A percentile compares a stretch with the other conserved stretches of the same genome.
phyloP scores from a whole-genome alignment of 2,329 filamentous ascomycete genomes.

The Exophiala sideris region DNA sequence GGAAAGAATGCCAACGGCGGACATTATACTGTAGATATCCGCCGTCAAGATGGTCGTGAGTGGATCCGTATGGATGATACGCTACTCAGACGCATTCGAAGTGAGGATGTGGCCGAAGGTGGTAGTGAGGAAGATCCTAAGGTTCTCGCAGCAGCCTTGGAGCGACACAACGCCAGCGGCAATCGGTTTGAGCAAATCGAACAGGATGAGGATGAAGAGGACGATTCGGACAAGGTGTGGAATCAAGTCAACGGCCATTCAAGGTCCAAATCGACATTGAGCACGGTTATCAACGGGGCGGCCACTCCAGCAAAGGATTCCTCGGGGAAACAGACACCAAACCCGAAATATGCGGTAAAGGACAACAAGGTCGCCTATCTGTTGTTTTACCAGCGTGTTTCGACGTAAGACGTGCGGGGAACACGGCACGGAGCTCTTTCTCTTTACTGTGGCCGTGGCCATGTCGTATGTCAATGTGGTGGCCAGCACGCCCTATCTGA shows the following conservation, averaged over 20 bases:
- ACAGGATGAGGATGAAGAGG: slow-evolving; percentile 62
- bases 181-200: slow-evolving; percentile 72
- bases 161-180: slow-evolving; percentile 57
- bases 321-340: slow-evolving; percentile 57
- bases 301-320: slow-evolving; percentile 51
- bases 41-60: slow-evolving; percentile 87
- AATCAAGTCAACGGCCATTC: slow-evolving; percentile 74
- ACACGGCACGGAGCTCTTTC: neutral
- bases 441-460: neutral
- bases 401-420: neutral
- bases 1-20: slow-evolving; percentile 94
- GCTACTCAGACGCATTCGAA: slow-evolving; percentile 75
- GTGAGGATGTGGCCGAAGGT: slow-evolving; percentile 83
- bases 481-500: too few relatives aligned
- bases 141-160: slow-evolving; percentile 61
- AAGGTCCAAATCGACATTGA: slow-evolving; percentile 66
- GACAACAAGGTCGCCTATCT: slow-evolving; percentile 98
- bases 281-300: slow-evolving; percentile 58
- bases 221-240: slow-evolving; percentile 65
- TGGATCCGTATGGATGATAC: slow-evolving; percentile 98
- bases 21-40: slow-evolving; percentile 96
- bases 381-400: slow-evolving; percentile 77
- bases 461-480: too few relatives aligned
- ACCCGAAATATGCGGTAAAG: slow-evolving; percentile 60
- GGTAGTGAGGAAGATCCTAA: slow-evolving; percentile 77